Evolutionary conservation across 306 rosid species (phyloP).

Genomic region (Mucuna pruriens): DNA sequence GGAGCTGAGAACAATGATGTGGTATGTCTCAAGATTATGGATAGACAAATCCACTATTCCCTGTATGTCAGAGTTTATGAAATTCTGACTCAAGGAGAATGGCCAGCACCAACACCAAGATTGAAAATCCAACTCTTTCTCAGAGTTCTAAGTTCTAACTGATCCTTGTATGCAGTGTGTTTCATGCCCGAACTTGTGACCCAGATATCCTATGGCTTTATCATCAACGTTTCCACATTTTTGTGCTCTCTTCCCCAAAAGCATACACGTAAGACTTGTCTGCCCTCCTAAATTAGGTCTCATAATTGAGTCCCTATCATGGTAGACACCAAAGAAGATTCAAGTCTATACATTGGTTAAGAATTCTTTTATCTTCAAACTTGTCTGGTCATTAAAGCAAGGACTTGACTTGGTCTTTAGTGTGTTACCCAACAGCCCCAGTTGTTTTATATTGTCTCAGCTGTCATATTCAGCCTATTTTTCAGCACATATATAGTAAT

Average conservation of each 20-base stretch:
- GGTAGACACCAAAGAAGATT: constrained; percentile 40
- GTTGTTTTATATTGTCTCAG: constrained; percentile 15
- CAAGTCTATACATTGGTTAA: background rate
- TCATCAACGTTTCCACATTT: constrained; percentile 34
- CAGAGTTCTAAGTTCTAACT: background rate
- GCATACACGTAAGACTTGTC: constrained; percentile 42
- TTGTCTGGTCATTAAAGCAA: constrained; percentile 24
- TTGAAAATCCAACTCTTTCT: constrained; percentile 14
- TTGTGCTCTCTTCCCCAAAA: constrained; percentile 9
- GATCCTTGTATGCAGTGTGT: background rate
- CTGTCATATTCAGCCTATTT: background rate
- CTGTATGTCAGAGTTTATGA: background rate
- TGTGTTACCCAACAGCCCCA: background rate
- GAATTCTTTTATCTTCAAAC: background rate
- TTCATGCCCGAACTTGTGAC: constrained; percentile 14
- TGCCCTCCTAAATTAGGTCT: constrained; percentile 22
- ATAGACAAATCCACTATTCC: background rate
- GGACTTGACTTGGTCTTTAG: constrained; percentile 38
- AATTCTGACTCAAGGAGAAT: background rate
- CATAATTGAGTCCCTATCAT: constrained; percentile 38
- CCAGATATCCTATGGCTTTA: constrained; percentile 4
- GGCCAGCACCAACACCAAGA: background rate
- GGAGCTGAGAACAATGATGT: background rate
- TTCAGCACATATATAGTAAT: background rate
- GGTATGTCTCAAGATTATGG: constrained; percentile 16